A percentile compares a stretch with the other conserved stretches of the same genome.
These are phyloP conservation scores for Leucosporidium scottii DNA, from an alignment of 768 basidiomycete genomes.

Conservation along the genomic window DNA sequence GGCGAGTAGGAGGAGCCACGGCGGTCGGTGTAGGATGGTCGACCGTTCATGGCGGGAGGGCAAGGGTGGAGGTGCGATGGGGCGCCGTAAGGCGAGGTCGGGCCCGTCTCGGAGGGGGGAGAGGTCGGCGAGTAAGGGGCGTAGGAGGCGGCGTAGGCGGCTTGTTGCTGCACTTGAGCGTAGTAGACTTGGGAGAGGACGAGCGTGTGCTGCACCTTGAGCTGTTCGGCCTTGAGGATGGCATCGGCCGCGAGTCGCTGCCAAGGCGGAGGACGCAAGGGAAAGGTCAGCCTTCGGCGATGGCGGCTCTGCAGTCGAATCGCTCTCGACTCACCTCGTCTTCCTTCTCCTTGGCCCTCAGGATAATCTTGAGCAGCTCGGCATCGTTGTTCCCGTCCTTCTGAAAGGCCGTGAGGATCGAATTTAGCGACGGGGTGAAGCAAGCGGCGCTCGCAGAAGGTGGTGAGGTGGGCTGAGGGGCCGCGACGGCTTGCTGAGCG, in stretches of 20 bases:
- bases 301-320: background rate
- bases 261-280: background rate
- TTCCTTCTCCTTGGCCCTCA: slow-evolving; percentile 1
- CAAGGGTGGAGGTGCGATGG: too few relatives aligned
- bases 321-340: background rate
- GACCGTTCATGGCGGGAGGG: too few relatives aligned
- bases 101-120: background rate
- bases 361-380: slow-evolving; percentile 6
- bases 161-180: background rate
- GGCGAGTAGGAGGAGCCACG: too few relatives aligned
- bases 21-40: too few relatives aligned
- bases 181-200: background rate
- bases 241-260: background rate
- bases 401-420: slow-evolving; percentile 1
- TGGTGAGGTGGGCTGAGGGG: too few relatives aligned
- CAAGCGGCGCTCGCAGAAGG: background rate
- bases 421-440: background rate
- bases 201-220: background rate
- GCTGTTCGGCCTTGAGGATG: background rate
- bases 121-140: background rate
- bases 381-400: background rate
- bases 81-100: too few relatives aligned
- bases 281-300: too few relatives aligned
- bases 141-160: background rate
- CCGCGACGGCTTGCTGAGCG: too few relatives aligned